phyloP scores from a whole-genome alignment of 371 early-diverging fungal genomes.

The Mucor sp. region DNA sequence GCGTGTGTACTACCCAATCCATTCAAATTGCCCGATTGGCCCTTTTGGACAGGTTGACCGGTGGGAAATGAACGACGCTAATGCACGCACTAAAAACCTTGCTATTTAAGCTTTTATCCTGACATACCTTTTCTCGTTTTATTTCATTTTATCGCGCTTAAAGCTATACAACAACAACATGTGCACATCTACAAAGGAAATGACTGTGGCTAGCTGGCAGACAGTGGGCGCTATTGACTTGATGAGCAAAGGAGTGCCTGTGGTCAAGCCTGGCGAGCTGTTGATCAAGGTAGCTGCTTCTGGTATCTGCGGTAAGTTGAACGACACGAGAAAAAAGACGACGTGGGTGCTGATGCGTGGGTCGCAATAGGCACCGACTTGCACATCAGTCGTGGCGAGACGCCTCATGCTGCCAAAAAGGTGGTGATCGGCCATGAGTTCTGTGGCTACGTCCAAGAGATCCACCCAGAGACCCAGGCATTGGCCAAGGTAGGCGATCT shows the following conservation, averaged over 20 bases:
- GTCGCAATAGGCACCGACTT: constrained; percentile 50
- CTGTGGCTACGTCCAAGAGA: constrained; percentile 51
- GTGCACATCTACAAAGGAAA: constrained; percentile 21
- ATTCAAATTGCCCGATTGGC: constrained; percentile 1
- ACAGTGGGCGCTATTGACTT: constrained; percentile 46
- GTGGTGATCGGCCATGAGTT: constrained; percentile 63
- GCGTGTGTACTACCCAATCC: background rate
- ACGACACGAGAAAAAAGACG: background rate
- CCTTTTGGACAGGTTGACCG: background rate
- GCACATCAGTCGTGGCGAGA: constrained; percentile 61
- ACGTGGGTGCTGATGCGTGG: background rate
- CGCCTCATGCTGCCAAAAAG: constrained; percentile 53
- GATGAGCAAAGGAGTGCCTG: constrained; percentile 40
- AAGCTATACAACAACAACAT: background rate
- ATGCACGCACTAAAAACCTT: background rate
- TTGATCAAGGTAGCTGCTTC: constrained; percentile 58
- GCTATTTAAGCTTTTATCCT: background rate
- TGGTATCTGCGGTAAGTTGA: constrained; percentile 53
- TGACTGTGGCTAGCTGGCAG: constrained; percentile 58
- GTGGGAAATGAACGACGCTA: background rate
- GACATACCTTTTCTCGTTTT: background rate
- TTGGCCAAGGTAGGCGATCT: constrained; percentile 40
- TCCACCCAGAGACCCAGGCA: constrained; percentile 40
- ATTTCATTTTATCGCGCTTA: background rate
- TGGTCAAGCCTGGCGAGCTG: constrained; percentile 46